A percentile compares a stretch with the other conserved stretches of the same genome.
These are phyloP conservation scores for Cyanodermella asteris DNA, from an alignment of 2,329 filamentous ascomycete species.

Conservation along the genomic window DNA sequence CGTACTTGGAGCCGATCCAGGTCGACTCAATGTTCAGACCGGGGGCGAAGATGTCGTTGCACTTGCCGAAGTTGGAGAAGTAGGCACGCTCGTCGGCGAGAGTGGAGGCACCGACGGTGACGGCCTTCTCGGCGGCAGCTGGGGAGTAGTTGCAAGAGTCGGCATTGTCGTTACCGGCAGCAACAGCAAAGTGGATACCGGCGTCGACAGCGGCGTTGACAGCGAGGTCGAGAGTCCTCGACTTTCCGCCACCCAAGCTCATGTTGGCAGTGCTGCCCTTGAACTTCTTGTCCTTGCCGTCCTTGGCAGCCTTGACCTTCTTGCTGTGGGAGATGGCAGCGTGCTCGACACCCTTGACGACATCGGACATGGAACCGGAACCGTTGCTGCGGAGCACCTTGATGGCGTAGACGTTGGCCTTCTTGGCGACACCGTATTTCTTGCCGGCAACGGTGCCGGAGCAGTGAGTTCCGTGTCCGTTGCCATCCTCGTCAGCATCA, in stretches of 20 bases:
- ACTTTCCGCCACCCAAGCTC: constrained; percentile 96
- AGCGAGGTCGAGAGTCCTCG: constrained; percentile 66
- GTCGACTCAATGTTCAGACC: constrained; percentile 93
- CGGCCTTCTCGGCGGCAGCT: constrained; percentile 70
- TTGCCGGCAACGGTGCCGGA: constrained; percentile 93
- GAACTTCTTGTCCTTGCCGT: constrained; percentile 80
- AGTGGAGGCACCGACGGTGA: constrained; percentile 90
- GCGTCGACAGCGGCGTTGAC: constrained; percentile 84
- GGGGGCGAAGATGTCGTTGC: constrained; percentile 97
- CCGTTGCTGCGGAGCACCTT: constrained; percentile 97
- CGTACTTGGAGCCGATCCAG: constrained; percentile 92
- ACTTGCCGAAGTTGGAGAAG: constrained; percentile 99
- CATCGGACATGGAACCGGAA: constrained; percentile 94
- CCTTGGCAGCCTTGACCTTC: constrained; percentile 58
- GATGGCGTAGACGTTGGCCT: constrained; percentile 88
- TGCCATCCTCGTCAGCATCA: constrained; percentile 80
- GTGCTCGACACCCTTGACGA: constrained; percentile 94
- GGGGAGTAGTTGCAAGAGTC: constrained; percentile 99
- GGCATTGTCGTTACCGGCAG: constrained; percentile 95
- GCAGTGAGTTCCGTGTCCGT: constrained; percentile 97
- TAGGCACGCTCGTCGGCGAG: constrained; percentile 90
- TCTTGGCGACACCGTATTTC: constrained; percentile 99
- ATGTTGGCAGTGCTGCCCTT: constrained; percentile 99
- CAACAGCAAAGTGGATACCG: constrained; percentile 93
- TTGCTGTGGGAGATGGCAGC: constrained; percentile 61